A percentile compares a stretch with the other conserved stretches of the same genome.
Conservation (phyloP, 495 filamentous ascomycete genomes). For the Aspergillus olivimuriae region DNA sequence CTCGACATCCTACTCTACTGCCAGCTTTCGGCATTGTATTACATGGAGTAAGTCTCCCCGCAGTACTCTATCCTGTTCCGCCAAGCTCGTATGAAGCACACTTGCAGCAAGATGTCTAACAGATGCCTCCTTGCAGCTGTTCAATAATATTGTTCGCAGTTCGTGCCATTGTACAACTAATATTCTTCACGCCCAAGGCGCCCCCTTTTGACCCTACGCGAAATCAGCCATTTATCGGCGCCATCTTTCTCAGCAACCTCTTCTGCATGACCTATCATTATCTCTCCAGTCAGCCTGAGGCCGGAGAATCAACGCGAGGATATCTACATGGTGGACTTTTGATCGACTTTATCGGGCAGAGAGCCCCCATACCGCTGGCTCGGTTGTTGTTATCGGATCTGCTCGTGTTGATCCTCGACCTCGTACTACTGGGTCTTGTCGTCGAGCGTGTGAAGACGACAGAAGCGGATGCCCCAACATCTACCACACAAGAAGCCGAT, state of each 20-base stretch:
- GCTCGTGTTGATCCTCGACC: slow-evolving; percentile 59
- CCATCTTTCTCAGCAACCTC: slow-evolving; percentile 63
- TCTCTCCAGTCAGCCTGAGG: slow-evolving; percentile 53
- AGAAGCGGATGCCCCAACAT: slow-evolving; percentile 8
- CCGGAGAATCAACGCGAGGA: slow-evolving; percentile 67
- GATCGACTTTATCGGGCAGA: slow-evolving; percentile 84
- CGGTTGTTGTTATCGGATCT: slow-evolving; percentile 60
- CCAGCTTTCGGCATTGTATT: slow-evolving; percentile 76
- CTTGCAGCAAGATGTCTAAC: neutral
- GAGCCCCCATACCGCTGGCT: slow-evolving; percentile 61
- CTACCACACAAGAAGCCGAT: neutral
- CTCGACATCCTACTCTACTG: slow-evolving; percentile 78
- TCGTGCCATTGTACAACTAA: slow-evolving; percentile 63
- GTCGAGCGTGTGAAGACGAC: slow-evolving; percentile 57
- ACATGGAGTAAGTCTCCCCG: slow-evolving; percentile 69
- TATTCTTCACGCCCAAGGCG: slow-evolving; percentile 76
- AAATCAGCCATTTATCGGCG: slow-evolving; percentile 60
- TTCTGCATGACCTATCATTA: slow-evolving; percentile 69
- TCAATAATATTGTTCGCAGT: slow-evolving; percentile 67
- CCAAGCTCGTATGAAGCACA: too few relatives aligned
- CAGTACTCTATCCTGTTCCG: neutral
- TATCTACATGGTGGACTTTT: slow-evolving; percentile 82
- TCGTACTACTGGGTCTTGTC: slow-evolving; percentile 67
- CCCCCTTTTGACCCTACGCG: slow-evolving; percentile 54
- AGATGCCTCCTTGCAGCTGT: slow-evolving; percentile 45